Evolutionary conservation across 495 filamentous ascomycete genomes (phyloP).

Genomic region (Aspergillus cavernicola): DNA sequence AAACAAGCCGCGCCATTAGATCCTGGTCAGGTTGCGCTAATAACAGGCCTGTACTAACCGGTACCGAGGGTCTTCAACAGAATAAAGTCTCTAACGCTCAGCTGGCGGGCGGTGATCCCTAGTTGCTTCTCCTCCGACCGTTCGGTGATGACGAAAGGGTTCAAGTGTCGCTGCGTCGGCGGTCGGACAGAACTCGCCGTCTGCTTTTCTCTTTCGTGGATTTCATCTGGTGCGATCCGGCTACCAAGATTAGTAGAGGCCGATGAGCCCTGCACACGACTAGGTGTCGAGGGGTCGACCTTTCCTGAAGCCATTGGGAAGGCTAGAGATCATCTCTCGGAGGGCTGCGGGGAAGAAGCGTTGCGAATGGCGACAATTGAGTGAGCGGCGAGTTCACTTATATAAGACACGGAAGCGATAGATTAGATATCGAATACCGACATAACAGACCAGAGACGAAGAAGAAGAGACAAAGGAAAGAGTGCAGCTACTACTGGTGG

Average conservation of each 20-base stretch:
- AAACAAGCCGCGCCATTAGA: slow-evolving; percentile 29
- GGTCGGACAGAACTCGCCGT: slow-evolving; percentile 43
- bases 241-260: slow-evolving; percentile 16
- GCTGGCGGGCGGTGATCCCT: slow-evolving; percentile 49
- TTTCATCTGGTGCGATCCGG: slow-evolving; percentile 31
- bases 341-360: slow-evolving; percentile 13
- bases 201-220: slow-evolving; percentile 50
- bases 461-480: slow-evolving; percentile 3
- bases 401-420: not conserved
- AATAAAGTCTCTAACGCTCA: slow-evolving; percentile 71
- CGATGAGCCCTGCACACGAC: slow-evolving; percentile 31
- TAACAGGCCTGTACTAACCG: slow-evolving; percentile 45
- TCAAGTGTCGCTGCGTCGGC: slow-evolving; percentile 42
- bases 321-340: slow-evolving; percentile 35
- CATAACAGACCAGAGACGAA: not conserved
- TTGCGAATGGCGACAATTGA: slow-evolving; percentile 15
- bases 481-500: slow-evolving; percentile 8
- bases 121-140: slow-evolving; percentile 56
- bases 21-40: slow-evolving; percentile 15
- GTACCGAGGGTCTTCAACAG: slow-evolving; percentile 89
- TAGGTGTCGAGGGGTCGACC: slow-evolving; percentile 38
- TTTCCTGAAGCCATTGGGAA: slow-evolving; percentile 44
- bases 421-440: not conserved
- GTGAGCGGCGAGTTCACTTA: not conserved
- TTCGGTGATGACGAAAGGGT: slow-evolving; percentile 50